Evolutionary conservation across 148 eudicot species (phyloP).

Genomic region (Vaccinium corymbosum): DNA sequence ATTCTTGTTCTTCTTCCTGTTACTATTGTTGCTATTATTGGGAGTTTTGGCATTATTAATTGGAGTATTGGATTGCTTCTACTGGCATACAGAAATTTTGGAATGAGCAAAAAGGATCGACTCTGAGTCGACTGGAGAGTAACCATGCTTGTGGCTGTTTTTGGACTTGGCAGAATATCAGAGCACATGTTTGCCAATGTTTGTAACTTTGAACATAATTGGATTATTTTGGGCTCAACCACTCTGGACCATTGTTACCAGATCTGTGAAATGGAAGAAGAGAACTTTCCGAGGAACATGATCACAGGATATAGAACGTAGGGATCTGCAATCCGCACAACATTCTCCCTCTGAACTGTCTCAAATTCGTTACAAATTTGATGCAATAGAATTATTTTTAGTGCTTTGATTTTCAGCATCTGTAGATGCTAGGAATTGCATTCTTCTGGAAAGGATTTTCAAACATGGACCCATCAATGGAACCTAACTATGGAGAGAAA

Average conservation of each 20-base stretch:
- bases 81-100: background rate
- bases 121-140: background rate
- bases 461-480: background rate
- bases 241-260: background rate
- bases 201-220: background rate
- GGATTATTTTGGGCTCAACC: background rate
- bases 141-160: conserved; percentile 1
- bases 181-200: background rate
- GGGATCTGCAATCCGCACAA: background rate
- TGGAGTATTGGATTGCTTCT: background rate
- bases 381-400: background rate
- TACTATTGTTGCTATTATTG: background rate
- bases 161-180: background rate
- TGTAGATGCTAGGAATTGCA: background rate
- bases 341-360: background rate
- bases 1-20: background rate
- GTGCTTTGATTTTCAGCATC: background rate
- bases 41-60: background rate
- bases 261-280: background rate
- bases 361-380: background rate
- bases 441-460: background rate
- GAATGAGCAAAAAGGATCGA: no score
- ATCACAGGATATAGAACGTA: background rate
- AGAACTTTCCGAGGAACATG: background rate
- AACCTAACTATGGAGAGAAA: background rate